phyloP scores from a whole-genome alignment of 139 green algal genomes.

The Picochlorum sp. region DNA sequence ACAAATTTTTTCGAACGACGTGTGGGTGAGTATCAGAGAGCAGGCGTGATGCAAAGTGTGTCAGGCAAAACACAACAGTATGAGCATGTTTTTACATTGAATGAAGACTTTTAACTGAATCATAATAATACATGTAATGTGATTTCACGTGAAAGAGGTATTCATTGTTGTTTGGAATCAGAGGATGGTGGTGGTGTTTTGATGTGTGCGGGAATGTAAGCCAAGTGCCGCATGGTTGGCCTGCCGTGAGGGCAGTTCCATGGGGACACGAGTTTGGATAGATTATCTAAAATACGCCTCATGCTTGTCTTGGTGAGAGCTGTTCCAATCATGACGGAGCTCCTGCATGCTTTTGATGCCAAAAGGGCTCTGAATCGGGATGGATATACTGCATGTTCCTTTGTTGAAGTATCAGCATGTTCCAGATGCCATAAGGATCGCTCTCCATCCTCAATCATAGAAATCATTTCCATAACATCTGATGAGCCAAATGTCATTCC shows the following conservation, averaged over 20 bases:
- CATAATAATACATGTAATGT: background rate
- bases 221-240: conserved; percentile 93
- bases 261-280: conserved; percentile 67
- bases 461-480: conserved; percentile 58
- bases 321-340: conserved; percentile 93
- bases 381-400: background rate
- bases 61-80: background rate
- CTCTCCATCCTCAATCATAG: conserved; percentile 24
- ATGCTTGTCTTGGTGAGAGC: conserved; percentile 56
- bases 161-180: no score
- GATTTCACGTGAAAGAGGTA: no score
- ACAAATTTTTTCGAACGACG: conserved; percentile 84
- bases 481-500: conserved; percentile 46
- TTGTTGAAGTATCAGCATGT: background rate
- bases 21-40: conserved; percentile 76
- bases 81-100: conserved; percentile 9
- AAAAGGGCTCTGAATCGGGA: conserved; percentile 79
- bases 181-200: no score
- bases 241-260: conserved; percentile 98
- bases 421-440: background rate
- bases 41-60: conserved; percentile 62
- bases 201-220: conserved; percentile 35
- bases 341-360: conserved; percentile 82
- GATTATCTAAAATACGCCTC: conserved; percentile 54
- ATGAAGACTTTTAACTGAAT: conserved; percentile 2